Conservation (phyloP, 768 basidiomycete species). For the Rhodotorula babjevae region DNA sequence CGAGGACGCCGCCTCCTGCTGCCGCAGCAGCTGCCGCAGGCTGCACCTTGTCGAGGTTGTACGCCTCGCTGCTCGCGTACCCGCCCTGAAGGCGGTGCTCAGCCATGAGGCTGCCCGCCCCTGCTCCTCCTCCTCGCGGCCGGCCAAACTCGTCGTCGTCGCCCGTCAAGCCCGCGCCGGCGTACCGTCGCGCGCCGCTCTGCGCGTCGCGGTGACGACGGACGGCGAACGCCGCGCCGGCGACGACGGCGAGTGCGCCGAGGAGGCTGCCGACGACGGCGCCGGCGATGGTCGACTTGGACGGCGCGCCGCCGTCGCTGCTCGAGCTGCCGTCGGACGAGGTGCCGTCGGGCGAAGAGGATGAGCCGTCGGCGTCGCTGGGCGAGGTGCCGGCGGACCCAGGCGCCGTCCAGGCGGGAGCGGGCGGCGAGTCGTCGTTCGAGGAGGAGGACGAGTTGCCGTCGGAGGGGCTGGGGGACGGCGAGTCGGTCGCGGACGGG, state of each 20-base stretch:
- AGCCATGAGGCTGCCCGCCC: slow-evolving; percentile 11
- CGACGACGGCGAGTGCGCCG: slow-evolving; percentile 21
- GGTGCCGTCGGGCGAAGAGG: background rate
- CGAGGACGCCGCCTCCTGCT: slow-evolving; percentile 1
- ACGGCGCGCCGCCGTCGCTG: background rate
- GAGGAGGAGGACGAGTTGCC: too few relatives aligned
- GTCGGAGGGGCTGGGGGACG: background rate
- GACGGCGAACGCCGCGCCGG: slow-evolving; percentile 6
- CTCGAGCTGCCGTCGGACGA: background rate
- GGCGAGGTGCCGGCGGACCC: background rate
- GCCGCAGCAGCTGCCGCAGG: background rate
- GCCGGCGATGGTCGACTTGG: slow-evolving; percentile 19
- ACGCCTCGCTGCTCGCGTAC: slow-evolving; percentile 6
- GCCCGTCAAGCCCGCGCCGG: background rate
- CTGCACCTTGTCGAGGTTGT: slow-evolving; percentile 11
- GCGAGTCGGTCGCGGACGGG: background rate
- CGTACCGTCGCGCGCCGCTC: background rate
- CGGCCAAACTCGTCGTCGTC: background rate
- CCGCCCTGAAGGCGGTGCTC: background rate
- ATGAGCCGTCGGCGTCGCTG: background rate
- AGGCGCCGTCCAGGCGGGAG: background rate
- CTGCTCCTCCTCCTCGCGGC: background rate
- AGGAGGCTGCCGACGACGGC: slow-evolving; percentile 25
- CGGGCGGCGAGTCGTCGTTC: background rate
- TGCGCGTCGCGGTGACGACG: background rate